A percentile compares a stretch with the other conserved stretches of the same genome.
Conservation (phyloP, 164 flowering plant species). For the Litsea cubeba region DNA sequence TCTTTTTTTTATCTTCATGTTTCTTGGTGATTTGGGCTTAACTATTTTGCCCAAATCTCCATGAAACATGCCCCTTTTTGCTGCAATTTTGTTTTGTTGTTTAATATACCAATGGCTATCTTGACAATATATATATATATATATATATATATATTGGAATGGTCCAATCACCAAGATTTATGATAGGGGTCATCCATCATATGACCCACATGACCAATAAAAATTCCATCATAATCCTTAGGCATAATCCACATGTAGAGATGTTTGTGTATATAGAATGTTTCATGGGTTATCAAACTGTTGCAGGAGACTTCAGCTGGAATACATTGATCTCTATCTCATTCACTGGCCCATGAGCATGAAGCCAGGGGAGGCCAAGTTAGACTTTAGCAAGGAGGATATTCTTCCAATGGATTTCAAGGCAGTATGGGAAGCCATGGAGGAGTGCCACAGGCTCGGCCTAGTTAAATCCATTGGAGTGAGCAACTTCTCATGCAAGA, state of each 20-base stretch:
- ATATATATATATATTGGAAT: too few species aligned
- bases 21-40: too few species aligned
- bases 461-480: constrained; percentile 20
- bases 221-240: background rate
- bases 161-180: too few species aligned
- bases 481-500: constrained; percentile 18
- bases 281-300: background rate
- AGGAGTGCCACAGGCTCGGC: constrained; percentile 16
- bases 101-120: too few species aligned
- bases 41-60: too few species aligned
- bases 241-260: background rate
- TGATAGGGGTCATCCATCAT: background rate
- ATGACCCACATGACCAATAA: background rate
- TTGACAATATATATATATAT: too few species aligned
- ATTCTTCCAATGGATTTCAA: constrained; percentile 10
- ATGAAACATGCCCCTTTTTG: too few species aligned
- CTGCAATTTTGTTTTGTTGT: too few species aligned
- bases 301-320: constrained; percentile 15
- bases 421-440: constrained; percentile 15
- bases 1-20: too few species aligned
- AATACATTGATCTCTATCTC: constrained; percentile 17
- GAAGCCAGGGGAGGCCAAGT: background rate
- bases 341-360: constrained; percentile 13
- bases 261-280: background rate
- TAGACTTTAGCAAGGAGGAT: background rate